Evolutionary conservation across 2,329 filamentous ascomycete genomes (phyloP), one percentile per base, ranked within the genome.

Genomic region (Fusarium concolor): DNA sequence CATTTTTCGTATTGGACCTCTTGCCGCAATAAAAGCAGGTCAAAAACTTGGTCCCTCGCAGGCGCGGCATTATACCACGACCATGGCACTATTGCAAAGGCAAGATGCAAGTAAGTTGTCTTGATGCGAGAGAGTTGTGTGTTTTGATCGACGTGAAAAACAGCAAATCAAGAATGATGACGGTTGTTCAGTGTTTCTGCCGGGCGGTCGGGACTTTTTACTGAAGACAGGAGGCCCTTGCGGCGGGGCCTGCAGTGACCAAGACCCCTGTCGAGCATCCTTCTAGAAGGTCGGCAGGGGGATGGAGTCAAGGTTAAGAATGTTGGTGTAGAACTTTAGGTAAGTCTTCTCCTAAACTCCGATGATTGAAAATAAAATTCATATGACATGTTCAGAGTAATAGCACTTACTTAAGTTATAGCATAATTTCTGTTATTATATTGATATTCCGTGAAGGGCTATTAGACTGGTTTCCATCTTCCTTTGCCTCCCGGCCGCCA

Each of bases 11-110:
- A 33, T 84, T 82, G 33, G 91, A 91, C 71, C 86, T 88, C 76
- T 85, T 84, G 71, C 92, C 91, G 79, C 94, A 97, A 79, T 95
- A 96, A 83, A 96, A 95, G 84, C 94, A 97, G 67, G 81, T 83
- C 71, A 94, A 78, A 66, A 81, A 80, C 65, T 79, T 81, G 44
- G 76, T 71, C 54, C 77, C 76, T 66, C 80, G 72, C 59, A 84
- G 74, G 55, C 79, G 79, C 60, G 79, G 77, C 84, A 86, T 86
- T 42, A 56, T 75, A 39, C 54, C 70, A 59, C 62, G 42, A 68
- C 49, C 56, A 65, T 71, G 14, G 41, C 46, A 31, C 18, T 52
- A 15, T 26, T 6, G 14, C 6, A 24, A 15, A 18, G 8, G 4
- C 5, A 26, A 55, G 37, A 24, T 31, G 47, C 18, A 29, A 41